Percentiles rank a stretch among this genome's conserved stretches.
Evolutionary conservation across 371 early-diverging fungal genomes (phyloP).

Genomic region (Mortierella sp.): DNA sequence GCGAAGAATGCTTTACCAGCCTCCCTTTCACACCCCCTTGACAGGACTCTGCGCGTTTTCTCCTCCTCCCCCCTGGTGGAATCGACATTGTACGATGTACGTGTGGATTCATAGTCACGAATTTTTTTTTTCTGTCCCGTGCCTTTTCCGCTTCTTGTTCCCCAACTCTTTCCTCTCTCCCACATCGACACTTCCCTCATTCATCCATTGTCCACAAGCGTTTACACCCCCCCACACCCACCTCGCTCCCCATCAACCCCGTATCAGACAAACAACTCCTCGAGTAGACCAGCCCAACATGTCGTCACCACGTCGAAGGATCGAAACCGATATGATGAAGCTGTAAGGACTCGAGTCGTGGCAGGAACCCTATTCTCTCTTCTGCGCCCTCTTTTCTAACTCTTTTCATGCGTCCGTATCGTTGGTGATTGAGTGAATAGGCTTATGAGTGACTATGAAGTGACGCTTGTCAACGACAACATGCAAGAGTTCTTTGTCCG

Average conservation of each 20-base stretch:
- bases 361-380: not conserved
- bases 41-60: no score
- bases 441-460: constrained; percentile 98
- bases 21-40: no score
- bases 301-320: constrained; percentile 92
- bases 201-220: no score
- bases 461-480: constrained; percentile 97
- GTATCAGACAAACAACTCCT: not conserved
- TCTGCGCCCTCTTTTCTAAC: not conserved
- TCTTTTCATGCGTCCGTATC: no score
- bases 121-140: not conserved
- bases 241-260: no score
- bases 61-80: no score
- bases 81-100: no score
- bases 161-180: not conserved
- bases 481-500: constrained; percentile 98
- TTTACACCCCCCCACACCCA: no score
- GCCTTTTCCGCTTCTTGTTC: not conserved
- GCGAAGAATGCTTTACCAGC: constrained; percentile 6
- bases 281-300: constrained; percentile 56
- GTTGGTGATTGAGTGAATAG: constrained; percentile 56
- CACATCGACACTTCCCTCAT: not conserved
- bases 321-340: constrained; percentile 99
- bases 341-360: constrained; percentile 68
- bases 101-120: no score